These are phyloP conservation scores for Rauvolfia tetraphylla DNA, from an alignment of 257 asterid genomes.

Conservation along the genomic window DNA sequence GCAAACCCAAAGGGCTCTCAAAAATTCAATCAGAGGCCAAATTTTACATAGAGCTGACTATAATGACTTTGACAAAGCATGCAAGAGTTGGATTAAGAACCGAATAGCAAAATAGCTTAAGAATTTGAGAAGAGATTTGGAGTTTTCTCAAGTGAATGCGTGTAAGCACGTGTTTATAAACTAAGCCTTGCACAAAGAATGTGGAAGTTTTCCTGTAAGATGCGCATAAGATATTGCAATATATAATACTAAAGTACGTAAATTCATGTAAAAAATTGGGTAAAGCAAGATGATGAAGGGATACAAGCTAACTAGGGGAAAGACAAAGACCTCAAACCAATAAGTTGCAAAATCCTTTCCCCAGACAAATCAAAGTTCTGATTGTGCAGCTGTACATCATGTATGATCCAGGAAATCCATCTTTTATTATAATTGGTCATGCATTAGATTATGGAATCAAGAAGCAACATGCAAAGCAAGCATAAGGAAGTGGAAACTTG, in stretches of 20 bases:
- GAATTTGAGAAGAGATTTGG: not conserved
- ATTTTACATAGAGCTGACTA: not conserved
- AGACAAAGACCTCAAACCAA: not conserved
- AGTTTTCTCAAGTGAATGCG: not conserved
- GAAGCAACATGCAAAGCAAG: not conserved
- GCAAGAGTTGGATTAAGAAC: not conserved
- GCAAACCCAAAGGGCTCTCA: not conserved
- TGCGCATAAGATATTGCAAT: not conserved
- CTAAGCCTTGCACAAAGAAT: not conserved
- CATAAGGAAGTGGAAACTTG: not conserved
- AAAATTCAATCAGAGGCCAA: not conserved
- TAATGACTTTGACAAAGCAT: not conserved
- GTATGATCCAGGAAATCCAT: not conserved
- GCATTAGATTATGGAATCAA: not conserved
- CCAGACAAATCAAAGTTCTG: not conserved
- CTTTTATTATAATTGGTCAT: not conserved
- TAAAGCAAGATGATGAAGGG: not conserved
- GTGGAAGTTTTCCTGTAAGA: too few species aligned
- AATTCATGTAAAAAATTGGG: not conserved
- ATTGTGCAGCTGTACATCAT: not conserved
- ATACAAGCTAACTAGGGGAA: not conserved
- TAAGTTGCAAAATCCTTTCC: not conserved
- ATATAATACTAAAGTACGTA: not conserved
- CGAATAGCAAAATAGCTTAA: not conserved
- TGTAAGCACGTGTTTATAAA: not conserved